Conservation (phyloP, 2,329 filamentous ascomycete species). For the Fusarium oligoseptatum region DNA sequence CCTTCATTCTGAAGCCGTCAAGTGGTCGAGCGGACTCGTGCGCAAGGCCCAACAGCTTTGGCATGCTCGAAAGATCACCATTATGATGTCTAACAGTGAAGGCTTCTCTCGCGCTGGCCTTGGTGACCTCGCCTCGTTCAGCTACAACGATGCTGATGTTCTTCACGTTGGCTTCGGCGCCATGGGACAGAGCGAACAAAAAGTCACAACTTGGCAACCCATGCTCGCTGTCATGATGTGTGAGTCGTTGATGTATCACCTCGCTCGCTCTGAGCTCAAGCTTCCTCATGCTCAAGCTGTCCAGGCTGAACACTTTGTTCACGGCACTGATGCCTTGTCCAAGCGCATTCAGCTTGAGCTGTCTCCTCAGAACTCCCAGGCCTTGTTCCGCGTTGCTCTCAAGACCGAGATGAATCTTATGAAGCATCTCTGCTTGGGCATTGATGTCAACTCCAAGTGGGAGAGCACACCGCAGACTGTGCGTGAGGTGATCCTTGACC, state of each 20-base stretch:
- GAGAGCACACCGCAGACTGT: slow-evolving; percentile 18
- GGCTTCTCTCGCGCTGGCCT: background rate
- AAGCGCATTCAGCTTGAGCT: slow-evolving; percentile 28
- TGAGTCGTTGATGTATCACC: slow-evolving; percentile 22
- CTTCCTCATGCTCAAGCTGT: slow-evolving; percentile 18
- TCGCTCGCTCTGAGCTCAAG: slow-evolving; percentile 18
- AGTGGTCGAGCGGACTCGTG: background rate
- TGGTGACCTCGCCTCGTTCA: background rate
- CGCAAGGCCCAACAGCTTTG: background rate
- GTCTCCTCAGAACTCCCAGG: slow-evolving; percentile 10
- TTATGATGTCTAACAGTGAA: background rate
- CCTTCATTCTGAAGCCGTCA: background rate
- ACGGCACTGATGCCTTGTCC: slow-evolving; percentile 10
- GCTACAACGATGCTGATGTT: background rate
- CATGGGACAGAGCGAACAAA: slow-evolving; percentile 9
- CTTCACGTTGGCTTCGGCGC: slow-evolving; percentile 8
- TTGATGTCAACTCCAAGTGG: slow-evolving; percentile 25
- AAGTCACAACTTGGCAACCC: background rate
- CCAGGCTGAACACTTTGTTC: slow-evolving; percentile 28
- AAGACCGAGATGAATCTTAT: slow-evolving; percentile 29
- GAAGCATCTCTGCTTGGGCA: slow-evolving; percentile 22
- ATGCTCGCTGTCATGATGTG: slow-evolving; percentile 12
- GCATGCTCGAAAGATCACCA: background rate
- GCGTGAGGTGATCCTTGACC: slow-evolving; percentile 18
- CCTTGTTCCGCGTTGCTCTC: slow-evolving; percentile 13